phyloP scores from a whole-genome alignment of 2,329 filamentous ascomycete genomes.

The Lachnellula arida region DNA sequence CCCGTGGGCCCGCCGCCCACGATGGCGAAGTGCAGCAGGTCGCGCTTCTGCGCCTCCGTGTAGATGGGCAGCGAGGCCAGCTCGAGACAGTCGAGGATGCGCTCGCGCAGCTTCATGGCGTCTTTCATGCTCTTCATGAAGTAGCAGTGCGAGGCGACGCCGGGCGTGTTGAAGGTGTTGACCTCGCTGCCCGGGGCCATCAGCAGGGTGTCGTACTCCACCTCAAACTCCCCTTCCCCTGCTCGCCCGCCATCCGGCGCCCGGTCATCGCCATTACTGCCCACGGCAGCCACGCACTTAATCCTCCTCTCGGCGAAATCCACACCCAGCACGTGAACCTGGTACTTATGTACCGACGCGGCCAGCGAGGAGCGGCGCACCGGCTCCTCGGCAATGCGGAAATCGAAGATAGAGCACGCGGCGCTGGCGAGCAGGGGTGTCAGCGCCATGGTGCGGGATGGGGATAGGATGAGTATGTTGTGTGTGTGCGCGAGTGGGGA shows the following conservation, averaged over 20 bases:
- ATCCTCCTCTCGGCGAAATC: conserved; percentile 34
- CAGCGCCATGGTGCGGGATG: conserved; percentile 38
- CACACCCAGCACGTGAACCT: conserved; percentile 36
- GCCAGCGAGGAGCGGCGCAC: conserved; percentile 34
- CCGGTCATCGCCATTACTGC: conserved; percentile 11
- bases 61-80: conserved; percentile 59
- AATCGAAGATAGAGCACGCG: conserved; percentile 41
- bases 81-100: conserved; percentile 62
- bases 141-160: conserved; percentile 72
- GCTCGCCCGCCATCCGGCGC: conserved; percentile 13
- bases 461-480: conserved; percentile 39
- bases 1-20: conserved; percentile 68
- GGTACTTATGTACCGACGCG: conserved; percentile 34
- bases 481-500: conserved; percentile 22
- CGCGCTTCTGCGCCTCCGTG: conserved; percentile 47
- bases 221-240: conserved; percentile 30
- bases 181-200: conserved; percentile 38
- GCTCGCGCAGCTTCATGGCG: conserved; percentile 61
- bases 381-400: conserved; percentile 41
- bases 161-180: conserved; percentile 75
- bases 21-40: conserved; percentile 68
- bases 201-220: conserved; percentile 39
- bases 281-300: conserved; percentile 35
- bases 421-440: conserved; percentile 42
- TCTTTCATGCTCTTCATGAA: conserved; percentile 82